A percentile compares a stretch with the other conserved stretches of the same genome.
phyloP scores from a whole-genome alignment of 192 early-diverging fungal genomes.

The Chytriomyces hyalinus region DNA sequence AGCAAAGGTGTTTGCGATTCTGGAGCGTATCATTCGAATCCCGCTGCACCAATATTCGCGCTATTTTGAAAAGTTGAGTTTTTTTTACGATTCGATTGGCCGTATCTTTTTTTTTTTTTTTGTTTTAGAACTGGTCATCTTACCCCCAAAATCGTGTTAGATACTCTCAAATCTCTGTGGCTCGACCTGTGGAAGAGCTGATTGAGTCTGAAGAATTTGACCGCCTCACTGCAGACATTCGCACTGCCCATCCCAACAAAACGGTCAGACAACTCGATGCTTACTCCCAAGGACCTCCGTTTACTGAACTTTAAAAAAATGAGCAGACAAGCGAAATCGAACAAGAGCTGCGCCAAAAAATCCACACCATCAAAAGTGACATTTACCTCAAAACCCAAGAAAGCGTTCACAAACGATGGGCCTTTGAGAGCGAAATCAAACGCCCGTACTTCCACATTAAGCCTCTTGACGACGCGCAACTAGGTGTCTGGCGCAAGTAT shows the following conservation, averaged over 20 bases:
- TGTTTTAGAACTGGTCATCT: background rate
- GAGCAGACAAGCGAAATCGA: conserved; percentile 57
- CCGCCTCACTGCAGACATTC: conserved; percentile 45
- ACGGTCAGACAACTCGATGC: conserved; percentile 23
- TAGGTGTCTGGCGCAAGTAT: conserved; percentile 74
- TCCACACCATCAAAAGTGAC: conserved; percentile 60
- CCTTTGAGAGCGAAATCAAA: conserved; percentile 77
- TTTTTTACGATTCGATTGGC: background rate
- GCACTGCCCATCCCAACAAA: conserved; percentile 17
- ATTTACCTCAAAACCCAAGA: conserved; percentile 71
- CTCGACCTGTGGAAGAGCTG: conserved; percentile 61
- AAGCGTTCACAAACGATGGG: conserved; percentile 76
- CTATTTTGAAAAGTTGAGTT: conserved; percentile 70
- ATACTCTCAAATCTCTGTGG: conserved; percentile 59
- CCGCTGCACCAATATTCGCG: conserved; percentile 76
- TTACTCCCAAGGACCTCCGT: background rate
- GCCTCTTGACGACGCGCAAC: conserved; percentile 70
- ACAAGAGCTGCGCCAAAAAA: conserved; percentile 57
- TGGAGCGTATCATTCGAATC: conserved; percentile 71
- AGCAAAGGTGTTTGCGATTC: conserved; percentile 53
- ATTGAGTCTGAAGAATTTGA: conserved; percentile 55
- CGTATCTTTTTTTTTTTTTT: background rate
- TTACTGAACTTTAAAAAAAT: background rate
- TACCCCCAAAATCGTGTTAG: conserved; percentile 31
- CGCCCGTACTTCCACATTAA: conserved; percentile 82